Evolutionary conservation across 2,329 filamentous ascomycete genomes (phyloP), one percentile per base, ranked within the genome.

Genomic region (Setomelanomma holmii): DNA sequence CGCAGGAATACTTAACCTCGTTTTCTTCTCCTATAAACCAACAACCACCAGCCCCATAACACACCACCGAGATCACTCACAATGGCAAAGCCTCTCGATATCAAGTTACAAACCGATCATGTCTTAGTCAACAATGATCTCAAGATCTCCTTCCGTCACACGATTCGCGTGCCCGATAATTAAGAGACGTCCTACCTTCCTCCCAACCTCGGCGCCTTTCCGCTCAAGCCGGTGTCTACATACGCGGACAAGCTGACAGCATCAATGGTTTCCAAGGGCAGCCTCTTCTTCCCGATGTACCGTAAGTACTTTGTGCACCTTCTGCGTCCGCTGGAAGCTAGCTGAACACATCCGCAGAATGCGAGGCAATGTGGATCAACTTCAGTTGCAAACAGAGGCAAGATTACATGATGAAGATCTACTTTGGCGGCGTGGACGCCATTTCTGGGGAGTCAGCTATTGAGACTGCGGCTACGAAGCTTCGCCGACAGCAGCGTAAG

Each of bases 241-340:
- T 75, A 76, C 46, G 53, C 63, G 5, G 42, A 56, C 1, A 66
- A 59, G 0, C 58, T 83, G 16, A 74, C 74, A 1, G 10, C 53
- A 0, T 45, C 63, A 4, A 75, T 81, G 60, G 61, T 54, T 0
- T 57, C 52, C 1, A 79, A 80, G 52, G 76, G 76, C 3, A 79
- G 80, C 1, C 41, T 79, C 0, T 78, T 82, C 56, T 65, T 82
- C 4, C 76, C 79, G 0, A 81, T 83, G 71, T 75, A 80, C 19
- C 75, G 71, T 87, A 86, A 47, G 55, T 55, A 19, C 2, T 6
- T 16, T 24, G 11, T 19, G 17, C 20, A 11, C 14, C 7, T 12
- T 20, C 23, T 8, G 7, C 4, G 16, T 11, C 34, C 22, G 14
- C 12, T 8, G 10, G 20, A 14, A 12, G 16, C 11, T 24, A 39